Percentiles rank a stretch among this genome's conserved stretches.
These are phyloP conservation scores for Gyrodon lividus DNA, from an alignment of 768 basidiomycete genomes.

Conservation along the genomic window DNA sequence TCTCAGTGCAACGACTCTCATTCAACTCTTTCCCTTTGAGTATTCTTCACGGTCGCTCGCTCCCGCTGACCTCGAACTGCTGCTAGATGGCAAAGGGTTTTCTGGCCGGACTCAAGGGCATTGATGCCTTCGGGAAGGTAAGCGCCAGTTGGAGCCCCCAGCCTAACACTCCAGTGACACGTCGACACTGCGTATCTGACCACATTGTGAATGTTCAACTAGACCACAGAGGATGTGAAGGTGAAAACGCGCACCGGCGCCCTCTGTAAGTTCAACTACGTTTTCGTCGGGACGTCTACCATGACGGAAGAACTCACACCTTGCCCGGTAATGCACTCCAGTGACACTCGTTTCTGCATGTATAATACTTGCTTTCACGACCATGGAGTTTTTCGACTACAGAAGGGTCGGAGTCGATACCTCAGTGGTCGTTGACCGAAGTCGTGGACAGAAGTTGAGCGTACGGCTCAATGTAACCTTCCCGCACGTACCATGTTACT, in stretches of 20 bases:
- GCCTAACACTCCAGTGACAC: conserved; percentile 3
- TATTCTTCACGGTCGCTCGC: conserved; percentile 11
- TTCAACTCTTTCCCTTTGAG: conserved; percentile 8
- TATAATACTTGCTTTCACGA: conserved; percentile 87
- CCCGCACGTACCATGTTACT: conserved; percentile 95
- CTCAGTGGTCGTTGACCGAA: conserved; percentile 91
- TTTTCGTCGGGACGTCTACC: not conserved
- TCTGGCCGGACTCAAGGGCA: conserved; percentile 76
- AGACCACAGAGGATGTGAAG: conserved; percentile 99
- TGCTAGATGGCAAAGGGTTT: conserved; percentile 73
- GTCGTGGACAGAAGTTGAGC: conserved; percentile 90
- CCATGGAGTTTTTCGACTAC: conserved; percentile 96
- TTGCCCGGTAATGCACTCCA: conserved; percentile 31
- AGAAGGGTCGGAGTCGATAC: conserved; percentile 84
- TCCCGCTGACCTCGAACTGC: conserved; percentile 21
- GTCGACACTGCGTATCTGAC: conserved; percentile 9
- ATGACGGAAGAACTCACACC: conserved; percentile 6
- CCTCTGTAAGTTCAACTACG: conserved; percentile 56
- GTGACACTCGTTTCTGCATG: conserved; percentile 91
- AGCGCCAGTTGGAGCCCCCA: conserved; percentile 11
- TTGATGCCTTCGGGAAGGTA: conserved; percentile 99
- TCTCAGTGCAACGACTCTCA: not conserved
- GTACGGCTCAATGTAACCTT: conserved; percentile 93
- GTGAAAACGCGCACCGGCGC: conserved; percentile 96
- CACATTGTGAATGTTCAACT: conserved; percentile 1